Base-by-base conservation (phyloP, 163 green algal species). In the Chloromonas sp. region DNA sequence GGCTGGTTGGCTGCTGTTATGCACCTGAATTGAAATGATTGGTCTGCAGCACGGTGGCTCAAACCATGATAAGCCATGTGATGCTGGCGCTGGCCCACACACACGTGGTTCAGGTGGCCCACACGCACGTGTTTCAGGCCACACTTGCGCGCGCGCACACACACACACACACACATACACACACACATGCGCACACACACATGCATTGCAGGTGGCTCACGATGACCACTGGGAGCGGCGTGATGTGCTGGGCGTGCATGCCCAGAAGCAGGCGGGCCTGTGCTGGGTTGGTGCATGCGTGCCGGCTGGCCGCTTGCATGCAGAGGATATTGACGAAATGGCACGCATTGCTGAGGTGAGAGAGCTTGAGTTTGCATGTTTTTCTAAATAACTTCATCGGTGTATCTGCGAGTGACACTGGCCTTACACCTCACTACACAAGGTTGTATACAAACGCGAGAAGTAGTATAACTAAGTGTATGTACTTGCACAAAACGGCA, bases 221-320 rank as follows among this genome's bases (percentile, higher is more conserved):
- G 91, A 94, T 2, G 87, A 91, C 0, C 79, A 62, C 2, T 98
- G 94, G 93, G 84, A 93, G 88, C 85, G 95, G 58, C 90, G 95
- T 0, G 92, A 97, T 84, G 81, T 98, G 81, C 86, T 98, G 80
- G 97, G 97, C 71, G 93, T 99, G 61, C 96, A 99, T 87, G 14
- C 87, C 1, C 97, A 99, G 92, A 97, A 96, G 89, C 97, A 99
- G 92, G 36, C 87, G 1, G 93, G 93, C 14, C 86, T 94, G 0
- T 90, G 85, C 83, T 95, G 88, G 88, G 89, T 94, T 0, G 96
- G 96, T 14, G 89, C 94, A 1, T 94, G 90, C 84, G 92, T 99
- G 57, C 97, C 97, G 1, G 92, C 93, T 0, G 97, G 97, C 14
- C 93, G 97, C 71, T 58, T 99, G 78, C 85, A 90, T 1, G 80